Base-by-base conservation (phyloP, 768 basidiomycete genomes). In the Cystofilobasidium macerans region DNA sequence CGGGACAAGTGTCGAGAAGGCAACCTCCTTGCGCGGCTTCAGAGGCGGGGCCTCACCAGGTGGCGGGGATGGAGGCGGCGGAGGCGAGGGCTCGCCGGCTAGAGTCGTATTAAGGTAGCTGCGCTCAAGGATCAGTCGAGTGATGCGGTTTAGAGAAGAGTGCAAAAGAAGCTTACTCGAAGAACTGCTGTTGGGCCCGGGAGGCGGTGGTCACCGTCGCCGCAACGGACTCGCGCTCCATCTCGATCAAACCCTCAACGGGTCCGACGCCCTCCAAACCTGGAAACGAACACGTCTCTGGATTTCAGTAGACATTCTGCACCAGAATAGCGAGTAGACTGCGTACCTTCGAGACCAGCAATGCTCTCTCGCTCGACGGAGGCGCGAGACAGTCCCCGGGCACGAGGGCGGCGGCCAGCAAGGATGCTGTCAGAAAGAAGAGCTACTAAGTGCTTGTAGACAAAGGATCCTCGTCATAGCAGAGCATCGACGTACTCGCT, bases 1-100 rank as follows among this genome's bases (percentile, higher is more conserved):
- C 9, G 64, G 64, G n/a, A 58, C 64, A 57, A 65, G 54, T 20
- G 30, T 26, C 14, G 45, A 48, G 45, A 65, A 65, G 20, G 57
- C 30, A 36, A 65, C 51, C 3, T 43, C 30, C 8, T 8, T 18
- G 26, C 14, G 51, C 28, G n/a, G 57, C 22, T 22, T 4, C 14
- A 57, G 56, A 22, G 57, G 24, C 9, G 57, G 32, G 22, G 42
- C 54, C 45, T 38, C 64, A 22, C 47, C 64, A 32, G 56, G 42
- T 35, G 57, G 42, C 6, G 30, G 38, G 22, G 42, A 20, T 20
- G 30, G 28, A 13, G 47, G 22, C 11, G 38, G n/a, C 1, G 64
- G 64, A 2, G 57, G 64, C 26, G 32, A 11, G 11, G 64, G 64
- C 20, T 48, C 40, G 12, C 57, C 64, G n/a, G 26, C 16, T 33